phyloP scores from a whole-genome alignment of 352 stramenopile species.

The Phytophthora vignae region DNA sequence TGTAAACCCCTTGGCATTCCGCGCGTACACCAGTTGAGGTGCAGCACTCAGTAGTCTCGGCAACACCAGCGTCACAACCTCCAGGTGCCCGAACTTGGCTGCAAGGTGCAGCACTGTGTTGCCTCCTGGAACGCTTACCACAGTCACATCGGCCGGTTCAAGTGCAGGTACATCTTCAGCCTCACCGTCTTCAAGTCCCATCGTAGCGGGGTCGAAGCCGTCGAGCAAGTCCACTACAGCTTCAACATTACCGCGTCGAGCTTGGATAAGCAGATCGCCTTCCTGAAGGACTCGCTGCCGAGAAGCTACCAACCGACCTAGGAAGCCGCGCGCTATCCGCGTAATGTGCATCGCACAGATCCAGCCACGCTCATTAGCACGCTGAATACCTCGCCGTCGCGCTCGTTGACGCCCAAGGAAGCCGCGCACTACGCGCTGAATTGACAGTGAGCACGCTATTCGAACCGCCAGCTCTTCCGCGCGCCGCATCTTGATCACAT shows the following conservation, averaged over 20 bases:
- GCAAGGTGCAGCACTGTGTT: slow-evolving; percentile 68
- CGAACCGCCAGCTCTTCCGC: slow-evolving; percentile 48
- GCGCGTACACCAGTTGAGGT: slow-evolving; percentile 43
- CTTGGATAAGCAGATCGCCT: slow-evolving; percentile 65
- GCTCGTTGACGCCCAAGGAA: slow-evolving; percentile 48
- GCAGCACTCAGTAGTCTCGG: slow-evolving; percentile 42
- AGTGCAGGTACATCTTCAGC: slow-evolving; percentile 12
- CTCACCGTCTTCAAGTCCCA: slow-evolving; percentile 22
- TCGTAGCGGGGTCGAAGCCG: slow-evolving; percentile 41
- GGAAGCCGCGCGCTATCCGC: slow-evolving; percentile 63
- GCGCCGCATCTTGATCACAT: slow-evolving; percentile 43
- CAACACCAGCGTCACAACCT: slow-evolving; percentile 62
- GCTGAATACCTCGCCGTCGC: slow-evolving; percentile 42
- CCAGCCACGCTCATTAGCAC: slow-evolving; percentile 38
- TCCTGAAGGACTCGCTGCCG: slow-evolving; percentile 43
- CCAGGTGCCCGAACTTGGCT: slow-evolving; percentile 53
- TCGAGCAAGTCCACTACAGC: slow-evolving; percentile 71
- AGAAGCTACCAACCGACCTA: slow-evolving; percentile 41
- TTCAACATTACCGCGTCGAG: slow-evolving; percentile 54
- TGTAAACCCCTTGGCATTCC: slow-evolving; percentile 50
- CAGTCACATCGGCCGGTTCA: slow-evolving; percentile 47
- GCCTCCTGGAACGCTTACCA: slow-evolving; percentile 29
- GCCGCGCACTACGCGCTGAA: slow-evolving; percentile 61
- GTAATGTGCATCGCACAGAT: slow-evolving; percentile 52
- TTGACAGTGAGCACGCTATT: slow-evolving; percentile 53